Conservation (phyloP, 257 asterid species). For the Solanum phureja region DNA sequence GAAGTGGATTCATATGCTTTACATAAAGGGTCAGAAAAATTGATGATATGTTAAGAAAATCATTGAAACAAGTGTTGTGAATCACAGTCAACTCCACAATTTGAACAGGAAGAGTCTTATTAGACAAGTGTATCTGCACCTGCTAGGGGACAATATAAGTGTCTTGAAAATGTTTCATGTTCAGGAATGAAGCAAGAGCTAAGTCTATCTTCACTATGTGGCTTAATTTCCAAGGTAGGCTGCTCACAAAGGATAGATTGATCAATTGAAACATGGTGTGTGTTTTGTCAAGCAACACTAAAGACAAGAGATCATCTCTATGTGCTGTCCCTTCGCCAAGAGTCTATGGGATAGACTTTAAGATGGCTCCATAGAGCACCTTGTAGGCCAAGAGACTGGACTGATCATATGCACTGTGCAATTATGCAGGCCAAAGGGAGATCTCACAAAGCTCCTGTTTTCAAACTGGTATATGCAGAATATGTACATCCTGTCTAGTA, state of each 20-base stretch:
- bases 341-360: background rate
- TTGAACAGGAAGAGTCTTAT: background rate
- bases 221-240: background rate
- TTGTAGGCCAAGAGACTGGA: background rate
- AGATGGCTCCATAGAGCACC: background rate
- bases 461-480: background rate
- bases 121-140: background rate
- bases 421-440: background rate
- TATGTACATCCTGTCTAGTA: background rate
- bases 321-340: background rate
- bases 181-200: background rate
- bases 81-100: background rate
- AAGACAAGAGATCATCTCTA: background rate
- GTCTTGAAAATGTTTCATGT: background rate
- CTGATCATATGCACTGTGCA: background rate
- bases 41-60: background rate
- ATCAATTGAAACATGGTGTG: background rate
- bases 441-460: background rate
- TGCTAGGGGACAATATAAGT: background rate
- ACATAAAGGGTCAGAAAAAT: background rate
- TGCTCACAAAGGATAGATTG: background rate
- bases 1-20: background rate
- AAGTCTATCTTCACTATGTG: background rate
- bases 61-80: background rate
- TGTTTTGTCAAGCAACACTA: background rate